Percentiles rank a stretch among this genome's conserved stretches.
Conservation (phyloP, 2,329 filamentous ascomycete species). For the Lachnellula willkommii region DNA sequence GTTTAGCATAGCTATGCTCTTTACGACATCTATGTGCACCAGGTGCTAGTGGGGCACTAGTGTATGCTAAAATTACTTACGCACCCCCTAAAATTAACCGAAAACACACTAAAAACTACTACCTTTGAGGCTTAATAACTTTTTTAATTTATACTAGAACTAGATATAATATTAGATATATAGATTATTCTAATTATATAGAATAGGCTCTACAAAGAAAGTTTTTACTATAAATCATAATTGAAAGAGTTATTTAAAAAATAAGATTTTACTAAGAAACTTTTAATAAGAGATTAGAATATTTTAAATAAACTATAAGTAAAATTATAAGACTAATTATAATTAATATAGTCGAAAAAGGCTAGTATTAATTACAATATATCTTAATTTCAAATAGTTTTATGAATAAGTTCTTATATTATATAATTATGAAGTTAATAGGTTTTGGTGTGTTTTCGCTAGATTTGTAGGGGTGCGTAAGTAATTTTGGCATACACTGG, state of each 20-base stretch:
- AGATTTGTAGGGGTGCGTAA: not conserved
- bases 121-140: not conserved
- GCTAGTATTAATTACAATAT: not conserved
- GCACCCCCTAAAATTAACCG: not conserved
- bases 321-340: not conserved
- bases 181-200: not conserved
- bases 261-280: not conserved
- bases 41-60: not conserved
- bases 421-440: not conserved
- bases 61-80: not conserved
- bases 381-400: not conserved
- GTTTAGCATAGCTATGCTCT: too few relatives aligned
- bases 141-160: not conserved
- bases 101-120: not conserved
- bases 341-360: not conserved
- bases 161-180: not conserved
- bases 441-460: not conserved
- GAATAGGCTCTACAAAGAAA: not conserved
- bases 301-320: not conserved
- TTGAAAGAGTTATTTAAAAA: not conserved
- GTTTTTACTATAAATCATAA: not conserved
- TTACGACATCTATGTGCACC: too few relatives aligned
- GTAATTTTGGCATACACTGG: not conserved
- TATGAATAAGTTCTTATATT: not conserved
- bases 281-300: not conserved